Percentiles rank a stretch among this genome's conserved stretches.
phyloP scores from a whole-genome alignment of 495 filamentous ascomycete species.

The Hypoxylon crocopeplum region DNA sequence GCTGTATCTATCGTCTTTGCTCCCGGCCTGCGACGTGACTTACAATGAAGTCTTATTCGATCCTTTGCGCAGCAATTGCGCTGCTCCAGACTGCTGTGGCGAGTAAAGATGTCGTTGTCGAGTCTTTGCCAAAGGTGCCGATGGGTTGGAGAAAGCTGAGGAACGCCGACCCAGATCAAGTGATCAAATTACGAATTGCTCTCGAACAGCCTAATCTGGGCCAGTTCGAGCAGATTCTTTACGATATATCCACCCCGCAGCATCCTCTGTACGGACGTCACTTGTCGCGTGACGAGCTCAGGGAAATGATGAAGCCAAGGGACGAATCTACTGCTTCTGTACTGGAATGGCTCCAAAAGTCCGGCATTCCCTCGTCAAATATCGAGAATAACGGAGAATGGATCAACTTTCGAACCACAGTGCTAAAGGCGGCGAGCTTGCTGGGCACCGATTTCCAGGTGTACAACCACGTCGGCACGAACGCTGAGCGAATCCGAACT shows the following conservation, averaged over 20 bases:
- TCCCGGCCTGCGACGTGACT: neutral
- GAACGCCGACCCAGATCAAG: slow-evolving; percentile 44
- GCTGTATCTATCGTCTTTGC: neutral
- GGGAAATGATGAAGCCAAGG: slow-evolving; percentile 56
- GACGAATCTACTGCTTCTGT: slow-evolving; percentile 50
- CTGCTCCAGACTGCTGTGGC: slow-evolving; percentile 30
- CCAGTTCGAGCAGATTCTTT: slow-evolving; percentile 65
- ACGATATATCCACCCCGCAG: slow-evolving; percentile 68
- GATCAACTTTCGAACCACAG: slow-evolving; percentile 60
- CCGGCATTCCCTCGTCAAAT: slow-evolving; percentile 49
- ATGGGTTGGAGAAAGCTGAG: slow-evolving; percentile 55
- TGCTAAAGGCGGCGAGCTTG: slow-evolving; percentile 60
- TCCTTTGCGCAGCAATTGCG: slow-evolving; percentile 32
- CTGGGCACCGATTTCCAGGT: slow-evolving; percentile 62
- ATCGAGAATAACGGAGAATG: slow-evolving; percentile 61
- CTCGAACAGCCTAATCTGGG: slow-evolving; percentile 58
- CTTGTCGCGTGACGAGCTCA: slow-evolving; percentile 64
- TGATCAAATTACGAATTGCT: slow-evolving; percentile 61
- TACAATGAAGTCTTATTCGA: slow-evolving; percentile 30
- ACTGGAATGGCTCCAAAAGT: slow-evolving; percentile 56
- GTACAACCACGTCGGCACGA: slow-evolving; percentile 50
- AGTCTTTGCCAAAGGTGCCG: slow-evolving; percentile 51
- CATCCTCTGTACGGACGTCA: slow-evolving; percentile 68
- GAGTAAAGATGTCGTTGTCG: slow-evolving; percentile 50
- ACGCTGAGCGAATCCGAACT: slow-evolving; percentile 55